Conservation (phyloP, 2,329 filamentous ascomycete species). For the Bertia moriformis region DNA sequence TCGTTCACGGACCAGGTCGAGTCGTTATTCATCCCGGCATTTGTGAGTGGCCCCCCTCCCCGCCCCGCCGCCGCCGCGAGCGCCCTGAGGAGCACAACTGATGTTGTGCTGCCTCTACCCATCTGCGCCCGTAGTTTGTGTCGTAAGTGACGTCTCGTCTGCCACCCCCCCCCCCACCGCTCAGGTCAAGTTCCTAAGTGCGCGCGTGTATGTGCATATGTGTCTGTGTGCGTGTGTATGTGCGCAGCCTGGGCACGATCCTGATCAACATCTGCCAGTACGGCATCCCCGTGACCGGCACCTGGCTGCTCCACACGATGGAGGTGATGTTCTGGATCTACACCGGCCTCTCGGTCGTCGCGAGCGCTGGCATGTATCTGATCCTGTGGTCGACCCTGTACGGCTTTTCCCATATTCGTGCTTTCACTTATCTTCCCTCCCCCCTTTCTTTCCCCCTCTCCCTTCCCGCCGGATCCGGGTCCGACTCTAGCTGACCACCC, state of each 20-base stretch:
- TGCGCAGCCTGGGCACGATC: conserved; percentile 54
- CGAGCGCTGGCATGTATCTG: conserved; percentile 60
- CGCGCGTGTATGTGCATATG: conserved; percentile 35
- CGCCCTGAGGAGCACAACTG: too few species aligned
- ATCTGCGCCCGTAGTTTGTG: conserved; percentile 23
- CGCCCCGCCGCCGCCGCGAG: too few species aligned
- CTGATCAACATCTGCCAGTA: conserved; percentile 70
- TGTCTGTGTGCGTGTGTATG: conserved; percentile 39
- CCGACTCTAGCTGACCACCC: too few species aligned
- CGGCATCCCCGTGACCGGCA: conserved; percentile 43
- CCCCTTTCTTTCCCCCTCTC: too few species aligned
- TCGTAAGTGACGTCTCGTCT: conserved; percentile 17
- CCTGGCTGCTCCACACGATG: conserved; percentile 47
- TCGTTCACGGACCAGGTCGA: conserved; percentile 68
- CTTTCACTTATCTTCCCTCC: conserved; percentile 35
- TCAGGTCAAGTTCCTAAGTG: conserved; percentile 33
- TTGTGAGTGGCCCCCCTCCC: conserved; percentile 22
- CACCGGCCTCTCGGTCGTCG: conserved; percentile 47
- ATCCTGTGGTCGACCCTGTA: conserved; percentile 52
- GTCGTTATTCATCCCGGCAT: conserved; percentile 61
- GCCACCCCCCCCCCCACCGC: neutral
- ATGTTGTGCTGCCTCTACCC: too few species aligned
- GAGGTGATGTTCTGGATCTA: conserved; percentile 64
- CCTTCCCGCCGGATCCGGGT: too few species aligned
- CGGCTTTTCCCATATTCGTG: conserved; percentile 20